Percentiles rank a stretch among this genome's conserved stretches.
Evolutionary conservation across 495 filamentous ascomycete species (phyloP).

Genomic region (Daldinia caldariorum): DNA sequence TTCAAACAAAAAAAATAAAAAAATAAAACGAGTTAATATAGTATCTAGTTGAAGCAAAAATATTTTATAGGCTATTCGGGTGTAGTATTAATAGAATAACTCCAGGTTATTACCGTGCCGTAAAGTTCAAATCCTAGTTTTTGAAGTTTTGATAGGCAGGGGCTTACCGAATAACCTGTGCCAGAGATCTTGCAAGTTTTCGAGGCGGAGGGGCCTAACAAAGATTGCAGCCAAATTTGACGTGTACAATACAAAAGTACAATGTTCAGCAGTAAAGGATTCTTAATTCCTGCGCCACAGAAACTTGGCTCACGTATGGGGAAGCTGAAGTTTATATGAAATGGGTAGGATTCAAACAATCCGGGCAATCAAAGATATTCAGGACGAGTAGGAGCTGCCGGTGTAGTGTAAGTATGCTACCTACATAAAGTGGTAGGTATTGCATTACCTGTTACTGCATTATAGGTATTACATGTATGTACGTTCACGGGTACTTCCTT

Average conservation of each 20-base stretch:
- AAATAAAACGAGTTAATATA: not conserved
- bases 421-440: no score
- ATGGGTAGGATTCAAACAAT: not conserved
- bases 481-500: no score
- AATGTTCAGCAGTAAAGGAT: not conserved
- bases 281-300: not conserved
- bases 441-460: no score
- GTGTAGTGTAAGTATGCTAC: no score
- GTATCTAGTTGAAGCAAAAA: not conserved
- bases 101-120: not conserved
- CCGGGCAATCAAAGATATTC: not conserved
- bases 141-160: not conserved
- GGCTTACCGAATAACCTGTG: not conserved
- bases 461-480: no score
- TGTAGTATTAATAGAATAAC: not conserved
- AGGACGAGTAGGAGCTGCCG: constrained; percentile 3
- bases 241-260: not conserved
- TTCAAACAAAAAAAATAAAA: not conserved
- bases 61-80: constrained; percentile 8
- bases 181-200: no score
- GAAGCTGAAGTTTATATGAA: constrained; percentile 5
- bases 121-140: not conserved
- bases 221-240: no score
- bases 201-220: no score
- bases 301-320: not conserved